Conservation (phyloP, 2,329 filamentous ascomycete species). For the Annulohypoxylon truncatum region DNA sequence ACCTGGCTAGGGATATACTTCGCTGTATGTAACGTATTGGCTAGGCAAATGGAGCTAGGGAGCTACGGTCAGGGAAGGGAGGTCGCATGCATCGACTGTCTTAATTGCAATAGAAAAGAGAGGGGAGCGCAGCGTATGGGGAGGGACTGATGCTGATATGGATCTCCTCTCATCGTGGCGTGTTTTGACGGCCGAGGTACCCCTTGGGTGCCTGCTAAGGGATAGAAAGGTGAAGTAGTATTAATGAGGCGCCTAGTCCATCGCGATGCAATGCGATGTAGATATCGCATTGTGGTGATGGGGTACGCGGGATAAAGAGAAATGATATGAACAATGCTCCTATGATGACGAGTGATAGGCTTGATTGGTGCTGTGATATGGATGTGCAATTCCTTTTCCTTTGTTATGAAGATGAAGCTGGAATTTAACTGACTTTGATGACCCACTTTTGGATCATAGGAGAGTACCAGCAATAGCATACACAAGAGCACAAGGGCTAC, state of each 20-base stretch:
- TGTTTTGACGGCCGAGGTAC: background rate
- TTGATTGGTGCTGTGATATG: background rate
- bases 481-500: background rate
- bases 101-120: background rate
- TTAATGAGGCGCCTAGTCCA: background rate
- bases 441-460: background rate
- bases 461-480: background rate
- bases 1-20: slow-evolving; percentile 2
- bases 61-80: background rate
- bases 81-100: background rate
- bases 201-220: background rate
- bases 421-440: background rate
- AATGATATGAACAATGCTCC: background rate
- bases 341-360: background rate
- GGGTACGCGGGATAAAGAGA: slow-evolving; percentile 4
- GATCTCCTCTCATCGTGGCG: background rate
- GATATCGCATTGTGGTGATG: slow-evolving; percentile 1
- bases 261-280: background rate
- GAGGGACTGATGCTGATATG: background rate
- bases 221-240: background rate
- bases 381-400: background rate
- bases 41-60: background rate
- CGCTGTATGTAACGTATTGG: slow-evolving; percentile 8
- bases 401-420: background rate
- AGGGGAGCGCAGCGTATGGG: background rate